Evolutionary conservation across 257 asterid genomes (phyloP).

Genomic region (Solanum peruvianum): DNA sequence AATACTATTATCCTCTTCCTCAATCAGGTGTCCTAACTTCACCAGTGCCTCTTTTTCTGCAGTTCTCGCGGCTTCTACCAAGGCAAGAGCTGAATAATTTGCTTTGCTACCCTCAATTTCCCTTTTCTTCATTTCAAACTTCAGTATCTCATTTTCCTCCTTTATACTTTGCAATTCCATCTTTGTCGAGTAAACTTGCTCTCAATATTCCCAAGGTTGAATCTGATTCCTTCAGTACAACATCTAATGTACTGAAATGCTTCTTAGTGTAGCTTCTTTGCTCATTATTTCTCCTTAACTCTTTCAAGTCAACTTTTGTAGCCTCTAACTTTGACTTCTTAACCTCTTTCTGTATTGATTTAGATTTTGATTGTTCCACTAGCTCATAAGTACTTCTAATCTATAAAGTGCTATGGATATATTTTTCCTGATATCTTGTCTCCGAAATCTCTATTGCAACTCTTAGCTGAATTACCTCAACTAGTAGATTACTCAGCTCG

Average conservation of each 20-base stretch:
- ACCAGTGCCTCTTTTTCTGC: conserved; percentile 51
- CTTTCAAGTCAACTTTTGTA: conserved; percentile 39
- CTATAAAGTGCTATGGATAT: conserved; percentile 49
- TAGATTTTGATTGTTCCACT: conserved; percentile 42
- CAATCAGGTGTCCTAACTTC: conserved; percentile 53
- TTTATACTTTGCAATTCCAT: conserved; percentile 23
- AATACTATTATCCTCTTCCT: conserved; percentile 58
- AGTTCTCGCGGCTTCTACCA: conserved; percentile 36
- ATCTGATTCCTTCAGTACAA: conserved; percentile 20
- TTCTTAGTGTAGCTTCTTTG: conserved; percentile 15
- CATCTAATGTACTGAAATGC: not conserved
- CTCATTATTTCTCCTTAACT: conserved; percentile 25
- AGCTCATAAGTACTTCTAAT: conserved; percentile 53
- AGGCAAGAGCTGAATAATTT: conserved; percentile 30
- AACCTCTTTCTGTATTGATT: conserved; percentile 33
- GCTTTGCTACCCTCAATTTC: conserved; percentile 26
- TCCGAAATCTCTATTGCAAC: conserved; percentile 63
- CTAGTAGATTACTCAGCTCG: conserved; percentile 24
- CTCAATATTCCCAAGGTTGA: conserved; percentile 31
- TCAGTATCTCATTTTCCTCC: conserved; percentile 53
- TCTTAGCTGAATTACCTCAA: conserved; percentile 35
- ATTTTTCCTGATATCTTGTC: conserved; percentile 50
- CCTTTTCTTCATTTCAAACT: conserved; percentile 35
- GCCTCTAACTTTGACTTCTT: conserved; percentile 37
- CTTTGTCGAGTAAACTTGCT: conserved; percentile 30